Evolutionary conservation across 139 green algal species (phyloP).

Genomic region (Pseudopediastrum boryanum): DNA sequence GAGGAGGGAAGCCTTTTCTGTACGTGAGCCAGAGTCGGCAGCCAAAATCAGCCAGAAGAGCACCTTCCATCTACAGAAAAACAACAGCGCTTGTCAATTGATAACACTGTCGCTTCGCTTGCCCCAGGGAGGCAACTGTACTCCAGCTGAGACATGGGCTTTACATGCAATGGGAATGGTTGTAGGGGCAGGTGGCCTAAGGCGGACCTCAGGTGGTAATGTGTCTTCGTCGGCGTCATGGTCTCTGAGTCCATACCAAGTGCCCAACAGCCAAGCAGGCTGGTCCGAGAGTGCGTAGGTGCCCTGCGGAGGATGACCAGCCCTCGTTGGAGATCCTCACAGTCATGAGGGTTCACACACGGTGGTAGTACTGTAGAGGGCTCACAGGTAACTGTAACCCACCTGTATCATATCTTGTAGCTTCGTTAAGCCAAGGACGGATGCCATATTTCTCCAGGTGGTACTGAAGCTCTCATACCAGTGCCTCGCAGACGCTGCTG

Average conservation of each 20-base stretch:
- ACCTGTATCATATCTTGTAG: conserved; percentile 65
- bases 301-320: too few relatives aligned
- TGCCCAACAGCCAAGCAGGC: conserved; percentile 54
- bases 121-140: too few relatives aligned
- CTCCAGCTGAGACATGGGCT: too few relatives aligned
- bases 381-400: not conserved
- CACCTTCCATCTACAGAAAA: conserved; percentile 11
- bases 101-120: too few relatives aligned
- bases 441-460: conserved; percentile 43
- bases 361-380: not conserved
- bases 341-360: not conserved
- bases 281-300: conserved; percentile 25
- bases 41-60: conserved; percentile 57
- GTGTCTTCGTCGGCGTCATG: not conserved
- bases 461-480: conserved; percentile 18
- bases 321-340: too few relatives aligned
- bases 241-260: conserved; percentile 38
- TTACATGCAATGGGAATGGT: too few relatives aligned
- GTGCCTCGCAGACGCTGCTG: not conserved
- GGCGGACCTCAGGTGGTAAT: conserved; percentile 27
- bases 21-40: conserved; percentile 74
- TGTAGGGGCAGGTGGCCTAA: too few relatives aligned
- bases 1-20: conserved; percentile 52
- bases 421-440: conserved; percentile 60
- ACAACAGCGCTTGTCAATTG: too few relatives aligned